Evolutionary conservation across 2,329 filamentous ascomycete genomes (phyloP), one percentile per base, ranked within the genome.

Genomic region (Nemania sp.): DNA sequence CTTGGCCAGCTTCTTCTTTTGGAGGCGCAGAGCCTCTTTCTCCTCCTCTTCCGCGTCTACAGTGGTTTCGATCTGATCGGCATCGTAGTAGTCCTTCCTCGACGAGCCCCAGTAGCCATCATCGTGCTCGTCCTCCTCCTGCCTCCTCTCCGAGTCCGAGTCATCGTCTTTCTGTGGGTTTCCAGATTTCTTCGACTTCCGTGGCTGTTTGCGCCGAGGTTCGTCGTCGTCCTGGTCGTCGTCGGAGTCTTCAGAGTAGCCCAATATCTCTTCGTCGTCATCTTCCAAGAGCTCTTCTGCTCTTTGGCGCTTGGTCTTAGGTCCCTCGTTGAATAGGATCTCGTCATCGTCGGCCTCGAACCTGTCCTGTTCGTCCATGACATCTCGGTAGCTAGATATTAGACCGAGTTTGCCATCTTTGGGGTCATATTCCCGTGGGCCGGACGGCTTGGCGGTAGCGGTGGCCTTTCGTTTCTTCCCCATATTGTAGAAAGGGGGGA

Each of bases 351-450:
- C 89, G 61, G 93, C 81, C 71, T 94, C 91, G 74, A 97, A 96
- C 73, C 97, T 92, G 75, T 99, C 95, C 75, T 97, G 92, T 1
- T 92, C 96, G 74, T 97, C 89, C 66, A 93, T 91, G 68, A 99
- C 89, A 76, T 96, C 92, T 75, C 94, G 88, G 75, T 84, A 94
- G 2, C 85, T 88, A 48, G 75, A 80, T 69, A 88, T 79, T 20
- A 80, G 79, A 21, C 81, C 82, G 15, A 92, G 82, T 54, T 87
- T 86, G 37, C 88, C 85, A 64, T 88, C 86, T 34, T 78, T 76
- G 49, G 79, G 71, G 70, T 88, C 77, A 61, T 85, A 72, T 35
- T 86, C 85, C 62, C 79, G 80, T 3, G 84, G 83, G 2, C 83
- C 84, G 9, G 76, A 78, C 18, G 80, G 75, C 77, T 34, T 77